Conservation (phyloP, 179 eudicot species). For the Spinacia oleracea region DNA sequence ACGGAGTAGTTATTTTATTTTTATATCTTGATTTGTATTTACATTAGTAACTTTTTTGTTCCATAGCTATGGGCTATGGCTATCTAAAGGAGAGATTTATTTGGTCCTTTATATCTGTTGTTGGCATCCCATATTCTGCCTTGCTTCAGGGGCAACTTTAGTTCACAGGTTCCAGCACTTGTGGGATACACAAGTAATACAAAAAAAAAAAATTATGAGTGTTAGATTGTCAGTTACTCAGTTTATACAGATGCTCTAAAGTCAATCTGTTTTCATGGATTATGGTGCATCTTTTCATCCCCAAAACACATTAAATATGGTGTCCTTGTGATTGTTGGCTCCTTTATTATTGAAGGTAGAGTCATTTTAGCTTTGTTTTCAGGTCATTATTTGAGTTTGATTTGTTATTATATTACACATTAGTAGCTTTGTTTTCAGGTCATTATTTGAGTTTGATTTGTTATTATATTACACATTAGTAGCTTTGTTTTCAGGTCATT, state of each 20-base stretch:
- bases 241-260: slow-evolving; percentile 3
- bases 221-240: too few species aligned
- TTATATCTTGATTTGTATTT: not conserved
- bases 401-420: too few species aligned
- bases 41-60: slow-evolving; percentile 31
- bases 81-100: slow-evolving; percentile 97
- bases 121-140: slow-evolving; percentile 98
- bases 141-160: slow-evolving; percentile 96
- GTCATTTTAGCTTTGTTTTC: not conserved
- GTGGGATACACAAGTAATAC: slow-evolving; percentile 76
- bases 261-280: slow-evolving; percentile 15
- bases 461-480: too few species aligned
- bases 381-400: not conserved
- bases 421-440: too few species aligned
- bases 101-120: slow-evolving; percentile 99
- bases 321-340: slow-evolving; percentile 91
- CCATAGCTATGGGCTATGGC: slow-evolving; percentile 83
- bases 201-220: not conserved
- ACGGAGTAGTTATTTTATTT: not conserved
- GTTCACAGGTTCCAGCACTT: slow-evolving; percentile 89
- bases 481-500: too few species aligned
- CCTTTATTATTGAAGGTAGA: slow-evolving; percentile 89
- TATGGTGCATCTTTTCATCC: slow-evolving; percentile 44
- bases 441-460: too few species aligned
- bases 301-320: slow-evolving; percentile 86